These are phyloP conservation scores for Calendula officinalis DNA, from an alignment of 129 eudicot species.

Conservation along the genomic window DNA sequence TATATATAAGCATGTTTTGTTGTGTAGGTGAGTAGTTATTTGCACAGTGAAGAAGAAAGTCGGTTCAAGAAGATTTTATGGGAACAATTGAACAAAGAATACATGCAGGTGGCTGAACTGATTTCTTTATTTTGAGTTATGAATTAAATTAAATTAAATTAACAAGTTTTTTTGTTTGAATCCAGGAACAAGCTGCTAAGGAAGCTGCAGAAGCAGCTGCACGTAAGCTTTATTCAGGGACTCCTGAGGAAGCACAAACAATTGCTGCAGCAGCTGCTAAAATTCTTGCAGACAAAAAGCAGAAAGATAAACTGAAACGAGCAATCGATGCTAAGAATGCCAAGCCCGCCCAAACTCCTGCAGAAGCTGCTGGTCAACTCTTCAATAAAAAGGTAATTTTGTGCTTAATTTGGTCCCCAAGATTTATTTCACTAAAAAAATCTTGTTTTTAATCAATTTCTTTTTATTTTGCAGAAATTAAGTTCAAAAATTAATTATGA, in stretches of 20 bases:
- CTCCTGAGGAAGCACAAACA: conserved; percentile 65
- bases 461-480: conserved; percentile 43
- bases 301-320: conserved; percentile 63
- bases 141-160: background rate
- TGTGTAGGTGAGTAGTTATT: conserved; percentile 57
- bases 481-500: conserved; percentile 63
- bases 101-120: conserved; percentile 53
- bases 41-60: conserved; percentile 64
- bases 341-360: conserved; percentile 66
- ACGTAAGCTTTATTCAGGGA: conserved; percentile 48
- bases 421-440: background rate
- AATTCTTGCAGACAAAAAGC: conserved; percentile 43
- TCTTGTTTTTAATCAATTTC: conserved; percentile 1
- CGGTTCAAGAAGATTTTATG: conserved; percentile 58
- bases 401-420: conserved; percentile 28
- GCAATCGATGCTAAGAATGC: conserved; percentile 58
- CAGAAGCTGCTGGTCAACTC: conserved; percentile 60
- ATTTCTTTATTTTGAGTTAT: background rate
- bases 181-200: conserved; percentile 73
- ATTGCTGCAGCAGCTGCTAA: conserved; percentile 61
- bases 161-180: background rate
- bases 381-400: conserved; percentile 63
- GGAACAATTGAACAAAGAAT: conserved; percentile 73
- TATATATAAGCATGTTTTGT: background rate
- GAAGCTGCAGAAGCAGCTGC: conserved; percentile 79